Evolutionary conservation across 148 eudicot species (phyloP).

Genomic region (Rhododendron kiyosumense): DNA sequence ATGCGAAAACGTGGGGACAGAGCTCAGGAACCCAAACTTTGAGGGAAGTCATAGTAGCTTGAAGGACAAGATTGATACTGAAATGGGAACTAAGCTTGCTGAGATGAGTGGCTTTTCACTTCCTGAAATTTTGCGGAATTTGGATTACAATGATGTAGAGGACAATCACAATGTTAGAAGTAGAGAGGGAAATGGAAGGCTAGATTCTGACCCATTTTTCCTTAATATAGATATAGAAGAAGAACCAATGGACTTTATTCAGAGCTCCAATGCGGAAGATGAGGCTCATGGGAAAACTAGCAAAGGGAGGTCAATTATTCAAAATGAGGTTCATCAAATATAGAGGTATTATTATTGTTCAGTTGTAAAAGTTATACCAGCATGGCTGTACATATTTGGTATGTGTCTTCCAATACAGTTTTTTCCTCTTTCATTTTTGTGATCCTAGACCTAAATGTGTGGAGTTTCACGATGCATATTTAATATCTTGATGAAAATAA

Average conservation of each 20-base stretch:
- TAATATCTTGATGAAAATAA: not conserved
- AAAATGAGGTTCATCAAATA: constrained; percentile 28
- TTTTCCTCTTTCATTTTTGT: not conserved
- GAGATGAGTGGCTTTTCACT: constrained; percentile 47
- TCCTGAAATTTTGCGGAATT: constrained; percentile 75
- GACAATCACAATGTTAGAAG: constrained; percentile 30
- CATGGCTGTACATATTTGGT: constrained; percentile 1
- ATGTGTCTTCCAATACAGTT: not conserved
- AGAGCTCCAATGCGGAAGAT: constrained; percentile 38
- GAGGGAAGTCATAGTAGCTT: constrained; percentile 35
- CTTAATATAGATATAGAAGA: constrained; percentile 37
- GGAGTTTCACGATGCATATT: not conserved
- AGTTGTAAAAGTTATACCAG: constrained; percentile 1
- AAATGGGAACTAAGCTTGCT: constrained; percentile 45
- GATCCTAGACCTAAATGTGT: not conserved
- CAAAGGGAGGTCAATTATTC: constrained; percentile 32
- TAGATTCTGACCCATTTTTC: constrained; percentile 29
- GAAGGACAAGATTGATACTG: constrained; percentile 76
- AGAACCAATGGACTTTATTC: constrained; percentile 24
- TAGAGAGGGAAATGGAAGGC: constrained; percentile 30
- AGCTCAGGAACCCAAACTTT: constrained; percentile 25
- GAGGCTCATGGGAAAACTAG: constrained; percentile 31
- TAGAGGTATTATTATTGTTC: constrained; percentile 33
- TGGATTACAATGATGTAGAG: constrained; percentile 64
- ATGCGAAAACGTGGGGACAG: constrained; percentile 31